These are phyloP conservation scores for Nadsonia commutata DNA, from an alignment of 1,139 yeast genomes.

Conservation along the genomic window DNA sequence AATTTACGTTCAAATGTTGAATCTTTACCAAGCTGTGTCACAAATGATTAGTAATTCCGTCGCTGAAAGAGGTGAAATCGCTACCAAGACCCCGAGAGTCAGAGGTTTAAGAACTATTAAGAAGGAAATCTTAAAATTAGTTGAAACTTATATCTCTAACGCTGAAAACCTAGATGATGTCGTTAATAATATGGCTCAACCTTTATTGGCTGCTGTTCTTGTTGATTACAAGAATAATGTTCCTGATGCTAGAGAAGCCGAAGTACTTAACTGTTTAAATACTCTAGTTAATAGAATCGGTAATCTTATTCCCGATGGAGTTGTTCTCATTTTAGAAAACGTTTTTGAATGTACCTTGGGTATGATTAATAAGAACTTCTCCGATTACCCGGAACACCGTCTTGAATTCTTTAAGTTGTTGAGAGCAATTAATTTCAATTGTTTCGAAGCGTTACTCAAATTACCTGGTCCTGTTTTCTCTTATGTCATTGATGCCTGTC, in stretches of 20 bases:
- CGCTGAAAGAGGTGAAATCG: slow-evolving; percentile 67
- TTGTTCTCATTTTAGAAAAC: slow-evolving; percentile 71
- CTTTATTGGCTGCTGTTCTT: slow-evolving; percentile 69
- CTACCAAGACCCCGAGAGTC: slow-evolving; percentile 89
- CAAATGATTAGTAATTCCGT: slow-evolving; percentile 76
- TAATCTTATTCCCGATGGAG: slow-evolving; percentile 77
- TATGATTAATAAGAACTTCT: slow-evolving; percentile 90
- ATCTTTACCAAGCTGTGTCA: slow-evolving; percentile 79
- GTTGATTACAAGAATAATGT: slow-evolving; percentile 82
- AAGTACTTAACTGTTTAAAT: slow-evolving; percentile 87
- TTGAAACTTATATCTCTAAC: slow-evolving; percentile 77
- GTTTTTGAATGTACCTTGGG: slow-evolving; percentile 89
- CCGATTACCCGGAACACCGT: slow-evolving; percentile 96
- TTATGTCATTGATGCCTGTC: slow-evolving; percentile 78
- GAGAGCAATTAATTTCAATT: slow-evolving; percentile 71
- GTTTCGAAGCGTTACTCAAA: slow-evolving; percentile 75
- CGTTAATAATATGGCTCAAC: slow-evolving; percentile 70
- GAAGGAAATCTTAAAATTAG: slow-evolving; percentile 78
- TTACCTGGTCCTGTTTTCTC: slow-evolving; percentile 88
- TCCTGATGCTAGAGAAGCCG: slow-evolving; percentile 96
- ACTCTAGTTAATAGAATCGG: slow-evolving; percentile 83
- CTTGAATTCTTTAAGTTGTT: slow-evolving; percentile 86
- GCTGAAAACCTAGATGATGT: slow-evolving; percentile 81
- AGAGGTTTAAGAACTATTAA: slow-evolving; percentile 92
- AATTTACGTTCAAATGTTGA: slow-evolving; percentile 80